Evolutionary conservation across 2,329 filamentous ascomycete species (phyloP), one percentile per base, ranked within the genome.

Genomic region (Fusarium irregulare): DNA sequence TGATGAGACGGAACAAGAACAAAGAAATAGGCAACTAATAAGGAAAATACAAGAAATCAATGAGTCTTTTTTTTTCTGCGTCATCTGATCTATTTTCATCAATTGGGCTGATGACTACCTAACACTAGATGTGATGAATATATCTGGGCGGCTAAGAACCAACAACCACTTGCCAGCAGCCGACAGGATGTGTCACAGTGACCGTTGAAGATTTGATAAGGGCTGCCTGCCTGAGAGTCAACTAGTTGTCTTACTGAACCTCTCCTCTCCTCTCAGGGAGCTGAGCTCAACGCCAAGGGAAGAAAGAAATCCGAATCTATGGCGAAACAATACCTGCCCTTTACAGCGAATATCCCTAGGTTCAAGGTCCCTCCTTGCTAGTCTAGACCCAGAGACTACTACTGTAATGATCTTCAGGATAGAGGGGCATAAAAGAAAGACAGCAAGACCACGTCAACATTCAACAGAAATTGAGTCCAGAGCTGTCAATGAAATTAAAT

Each of bases 141-240:
- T 51, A 63, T 56, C 60, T 68, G 72, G 72, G 72, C 72, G 72
- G 72, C 70, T 74, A 74, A 60, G 66, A 66, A 57, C 37, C 46
- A 28, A 64, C 60, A 68, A 44, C 47, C 44, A 71, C 68, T 64
- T 73, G 72, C 64, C 57, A 44, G 55, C 41, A 48, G 63, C 50
- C 63, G 70, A 59, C 65, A 59, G 57, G 48, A 58, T 56, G 61
- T 64, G 63, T 59, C 62, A 56, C 62, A 37, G 34, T 37, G 34
- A 37, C 34, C 34, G 34, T n/a, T 37, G 34, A 37, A 37, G 34
- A 37, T 37, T 37, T 11, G 34, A 37, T 37, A 37, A 37, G 34
- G 34, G 34, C 18, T 37, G 34, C 34, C 34, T 37, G 18, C 34
- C 34, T 37, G 3, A 11, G 34, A 23, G n/a, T 23, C n/a, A 41